Base-by-base conservation (phyloP, 345 rosid genomes). In the Gynandropsis gynandra region DNA sequence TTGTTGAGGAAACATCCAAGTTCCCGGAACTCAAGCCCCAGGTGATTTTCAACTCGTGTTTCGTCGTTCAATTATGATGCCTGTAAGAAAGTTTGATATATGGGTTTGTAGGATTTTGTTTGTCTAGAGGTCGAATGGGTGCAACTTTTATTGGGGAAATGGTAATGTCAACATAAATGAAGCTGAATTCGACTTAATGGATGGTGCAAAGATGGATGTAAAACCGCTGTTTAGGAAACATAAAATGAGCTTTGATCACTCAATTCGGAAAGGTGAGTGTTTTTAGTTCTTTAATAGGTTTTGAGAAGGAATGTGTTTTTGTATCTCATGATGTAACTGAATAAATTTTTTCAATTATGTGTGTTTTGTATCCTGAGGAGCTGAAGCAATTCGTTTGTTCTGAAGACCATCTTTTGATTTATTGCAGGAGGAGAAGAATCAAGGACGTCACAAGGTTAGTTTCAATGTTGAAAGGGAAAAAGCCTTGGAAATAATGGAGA, bases 391-490 rank as follows among this genome's bases (percentile, higher is more conserved):
- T 42, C 47, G 50, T 50, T n/a, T 0, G 17, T 18, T 54, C 36
- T 31, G 16, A 47, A 47, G 48, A 11, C 16, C 29, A 13, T 16
- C 16, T 37, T n/a, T 15, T 16, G 41, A 5, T 18, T 15, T 34
- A 11, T n/a, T 17, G 50, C 72, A 89, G 97, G 60, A 82, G 38
- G 74, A 67, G 15, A 77, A 77, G 21, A 81, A 81, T 63, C 94
- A 81, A 69, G 78, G 92, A 16, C 79, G 78, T 18, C 81, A 76
- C 74, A 86, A 89, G 72, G 76, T 83, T 50, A 89, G 97, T 81
- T 89, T 83, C 60, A 79, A 46, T 52, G 73, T 83, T 58, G 86
- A 63, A 15, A 86, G 66, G 64, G 70, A 49, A 31, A 68, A 74
- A 29, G 85, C 89, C 49, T 27, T 55, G 37, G 59, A 63, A 17